A percentile compares a stretch with the other conserved stretches of the same genome.
Conservation (phyloP, 1,139 yeast species). For the Saccharomyces hybrid region DNA sequence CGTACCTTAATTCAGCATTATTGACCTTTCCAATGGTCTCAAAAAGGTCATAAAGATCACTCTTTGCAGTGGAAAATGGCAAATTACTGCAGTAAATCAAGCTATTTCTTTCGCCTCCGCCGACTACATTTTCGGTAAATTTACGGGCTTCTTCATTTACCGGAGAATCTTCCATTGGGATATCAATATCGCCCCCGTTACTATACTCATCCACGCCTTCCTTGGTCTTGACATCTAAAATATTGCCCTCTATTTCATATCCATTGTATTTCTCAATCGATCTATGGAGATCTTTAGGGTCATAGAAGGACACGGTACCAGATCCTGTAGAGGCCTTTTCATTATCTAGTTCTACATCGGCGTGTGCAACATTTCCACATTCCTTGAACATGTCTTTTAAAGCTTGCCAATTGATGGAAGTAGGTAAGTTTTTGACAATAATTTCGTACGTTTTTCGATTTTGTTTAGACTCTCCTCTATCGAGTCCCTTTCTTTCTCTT, state of each 20-base stretch:
- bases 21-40: constrained; percentile 72
- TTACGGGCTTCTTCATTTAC: neutral
- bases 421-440: constrained; percentile 76
- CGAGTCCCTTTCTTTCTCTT: neutral
- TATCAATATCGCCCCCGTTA: neutral
- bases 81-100: constrained; percentile 66
- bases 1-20: constrained; percentile 68
- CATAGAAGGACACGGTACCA: constrained; percentile 62
- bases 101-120: constrained; percentile 49
- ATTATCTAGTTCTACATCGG: constrained; percentile 60
- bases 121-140: constrained; percentile 11
- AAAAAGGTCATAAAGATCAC: constrained; percentile 76
- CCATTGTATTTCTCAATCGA: constrained; percentile 59
- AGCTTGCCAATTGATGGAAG: constrained; percentile 69
- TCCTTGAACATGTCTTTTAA: constrained; percentile 72
- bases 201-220: neutral
- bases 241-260: constrained; percentile 57
- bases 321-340: constrained; percentile 76
- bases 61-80: constrained; percentile 80
- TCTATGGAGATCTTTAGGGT: constrained; percentile 49
- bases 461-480: constrained; percentile 2
- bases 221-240: constrained; percentile 50
- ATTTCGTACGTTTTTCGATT: constrained; percentile 48
- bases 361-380: constrained; percentile 66
- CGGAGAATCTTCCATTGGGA: neutral